Conservation (phyloP, 2,329 filamentous ascomycete species). For the Hawksworthiomyces lignivorus region DNA sequence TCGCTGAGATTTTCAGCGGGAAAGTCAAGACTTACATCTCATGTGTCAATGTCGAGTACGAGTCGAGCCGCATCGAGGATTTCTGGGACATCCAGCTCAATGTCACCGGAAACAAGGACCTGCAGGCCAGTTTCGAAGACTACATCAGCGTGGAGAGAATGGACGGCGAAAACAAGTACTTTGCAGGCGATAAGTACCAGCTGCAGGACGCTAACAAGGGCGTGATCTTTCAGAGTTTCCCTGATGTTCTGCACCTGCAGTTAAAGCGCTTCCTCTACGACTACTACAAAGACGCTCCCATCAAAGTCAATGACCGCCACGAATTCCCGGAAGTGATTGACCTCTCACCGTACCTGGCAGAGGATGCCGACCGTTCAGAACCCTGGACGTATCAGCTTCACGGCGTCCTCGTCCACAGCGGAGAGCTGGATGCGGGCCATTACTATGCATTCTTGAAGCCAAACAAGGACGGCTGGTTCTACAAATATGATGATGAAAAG, state of each 20-base stretch:
- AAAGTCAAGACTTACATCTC: constrained; percentile 99
- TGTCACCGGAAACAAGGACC: constrained; percentile 84
- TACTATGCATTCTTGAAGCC: constrained; percentile 98
- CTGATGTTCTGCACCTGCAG: constrained; percentile 87
- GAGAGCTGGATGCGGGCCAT: constrained; percentile 92
- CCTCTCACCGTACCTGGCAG: constrained; percentile 77
- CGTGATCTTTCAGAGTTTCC: constrained; percentile 93
- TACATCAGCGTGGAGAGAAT: constrained; percentile 96
- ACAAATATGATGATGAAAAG: constrained; percentile 94
- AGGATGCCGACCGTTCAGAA: constrained; percentile 79
- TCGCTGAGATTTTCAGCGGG: constrained; percentile 87
- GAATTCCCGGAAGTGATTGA: constrained; percentile 82
- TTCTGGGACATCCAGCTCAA: constrained; percentile 99
- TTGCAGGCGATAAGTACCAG: constrained; percentile 80
- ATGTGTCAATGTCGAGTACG: constrained; percentile 97
- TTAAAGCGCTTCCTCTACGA: constrained; percentile 98
- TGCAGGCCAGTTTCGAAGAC: constrained; percentile 91
- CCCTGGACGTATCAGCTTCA: constrained; percentile 89
- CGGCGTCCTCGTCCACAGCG: constrained; percentile 91
- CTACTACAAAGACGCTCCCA: constrained; percentile 91
- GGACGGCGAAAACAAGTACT: constrained; percentile 98
- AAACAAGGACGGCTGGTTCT: constrained; percentile 86
- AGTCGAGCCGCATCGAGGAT: constrained; percentile 90
- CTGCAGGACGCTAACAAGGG: constrained; percentile 96
- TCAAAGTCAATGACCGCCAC: constrained; percentile 94